These are phyloP conservation scores for Cryptosporidium tyzzeri DNA, from an alignment of 169 alveolate genomes.

Conservation along the genomic window DNA sequence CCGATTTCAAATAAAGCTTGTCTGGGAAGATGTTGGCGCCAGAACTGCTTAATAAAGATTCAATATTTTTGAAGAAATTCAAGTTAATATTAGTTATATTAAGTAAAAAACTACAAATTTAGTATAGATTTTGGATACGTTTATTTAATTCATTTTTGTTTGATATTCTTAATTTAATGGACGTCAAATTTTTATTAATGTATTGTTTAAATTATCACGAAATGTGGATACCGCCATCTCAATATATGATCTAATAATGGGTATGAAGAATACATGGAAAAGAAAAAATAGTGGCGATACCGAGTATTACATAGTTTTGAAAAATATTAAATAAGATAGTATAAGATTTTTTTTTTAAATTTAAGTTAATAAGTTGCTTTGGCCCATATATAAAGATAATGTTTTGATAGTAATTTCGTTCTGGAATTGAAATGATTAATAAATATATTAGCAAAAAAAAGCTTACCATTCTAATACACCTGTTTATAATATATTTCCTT, in stretches of 20 bases:
- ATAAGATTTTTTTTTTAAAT: background rate
- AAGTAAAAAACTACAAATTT: no score
- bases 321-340: background rate
- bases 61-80: no score
- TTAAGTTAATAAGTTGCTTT: background rate
- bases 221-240: constrained; percentile 1
- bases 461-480: background rate
- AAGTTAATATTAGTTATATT: no score
- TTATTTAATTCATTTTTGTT: no score
- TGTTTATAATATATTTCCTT: background rate
- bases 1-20: no score
- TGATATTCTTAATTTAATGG: background rate
- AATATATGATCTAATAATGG: constrained; percentile 7
- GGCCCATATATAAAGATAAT: background rate
- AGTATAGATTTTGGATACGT: no score
- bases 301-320: background rate
- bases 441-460: background rate
- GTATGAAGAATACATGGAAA: background rate
- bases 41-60: no score
- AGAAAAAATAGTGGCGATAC: constrained; percentile 1
- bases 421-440: background rate
- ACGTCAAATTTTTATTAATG: background rate
- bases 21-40: no score
- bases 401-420: background rate
- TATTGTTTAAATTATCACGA: background rate